Conservation (phyloP, 306 rosid species). For the Calophaca sinica region DNA sequence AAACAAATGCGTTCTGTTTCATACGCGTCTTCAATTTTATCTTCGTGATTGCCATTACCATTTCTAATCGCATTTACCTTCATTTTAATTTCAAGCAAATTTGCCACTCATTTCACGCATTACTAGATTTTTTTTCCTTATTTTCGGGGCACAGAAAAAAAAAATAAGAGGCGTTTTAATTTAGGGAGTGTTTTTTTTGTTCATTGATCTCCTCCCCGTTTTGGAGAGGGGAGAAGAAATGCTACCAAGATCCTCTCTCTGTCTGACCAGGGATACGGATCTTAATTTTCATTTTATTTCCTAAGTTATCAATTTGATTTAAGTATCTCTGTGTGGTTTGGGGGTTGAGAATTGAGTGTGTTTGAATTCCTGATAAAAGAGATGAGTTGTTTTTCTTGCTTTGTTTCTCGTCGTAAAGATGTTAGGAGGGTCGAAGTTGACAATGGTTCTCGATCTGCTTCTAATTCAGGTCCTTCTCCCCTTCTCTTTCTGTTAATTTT, state of each 20-base stretch:
- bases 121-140: neutral
- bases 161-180: neutral
- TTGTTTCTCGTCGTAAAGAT: constrained; percentile 50
- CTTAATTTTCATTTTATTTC: neutral
- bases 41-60: neutral
- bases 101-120: neutral
- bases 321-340: neutral
- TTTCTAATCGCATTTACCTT: neutral
- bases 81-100: neutral
- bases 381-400: constrained; percentile 59
- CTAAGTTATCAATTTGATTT: neutral
- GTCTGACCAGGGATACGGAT: neutral
- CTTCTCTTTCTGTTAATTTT: neutral
- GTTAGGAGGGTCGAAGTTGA: constrained; percentile 55
- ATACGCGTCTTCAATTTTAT: constrained; percentile 46
- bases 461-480: constrained; percentile 30
- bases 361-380: neutral
- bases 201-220: constrained; percentile 5
- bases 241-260: constrained; percentile 10
- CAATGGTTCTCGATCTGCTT: constrained; percentile 50
- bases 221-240: constrained; percentile 13
- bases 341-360: neutral
- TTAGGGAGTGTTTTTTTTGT: neutral
- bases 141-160: neutral
- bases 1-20: constrained; percentile 22